Evolutionary conservation across 306 rosid species (phyloP), one percentile per base, ranked within the genome.

Genomic region (Quercus mongolica): DNA sequence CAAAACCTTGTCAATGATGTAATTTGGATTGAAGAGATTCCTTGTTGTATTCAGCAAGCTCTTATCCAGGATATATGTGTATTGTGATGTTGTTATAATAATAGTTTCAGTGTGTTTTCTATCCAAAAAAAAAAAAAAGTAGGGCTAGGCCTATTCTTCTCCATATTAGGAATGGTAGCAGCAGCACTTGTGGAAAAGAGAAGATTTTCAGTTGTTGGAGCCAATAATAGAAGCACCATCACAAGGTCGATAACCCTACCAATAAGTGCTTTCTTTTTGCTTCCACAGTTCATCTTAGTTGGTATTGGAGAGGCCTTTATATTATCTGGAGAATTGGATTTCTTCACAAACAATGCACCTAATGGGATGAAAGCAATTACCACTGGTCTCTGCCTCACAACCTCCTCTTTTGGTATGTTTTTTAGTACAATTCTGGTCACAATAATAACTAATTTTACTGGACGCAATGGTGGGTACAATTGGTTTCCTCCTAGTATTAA

Each of bases 201-300:
- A 68, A 68, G 73, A 1, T 35, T 68, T 4, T 35, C 21, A 15
- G 56, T 69, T 19, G 33, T 21, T 6, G n/a, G 3, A 41, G 26
- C 6, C 7, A 7, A 8, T 4, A 3, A 8, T 4, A 4, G 74
- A 7, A 19, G 25, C 31, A n/a, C 2, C 15, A 69, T 44, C 0
- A 44, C 0, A 44, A 44, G 13, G 13, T 44, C 51, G 18, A 23
- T n/a, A 6, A 5, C 58, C 3, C 38, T 71, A 0, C 59, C 75
- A 11, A 6, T 71, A 44, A 71, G 11, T 21, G 35, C 58, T 11
- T 71, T 71, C 58, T 14, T 21, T 11, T 44, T 71, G 31, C 31
- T 49, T 49, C 75, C 75, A 23, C 75, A 71, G 21, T 71, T 49
- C 58, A n/a, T 71, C 35, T 71, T 71, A 56, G 75, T 71, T 14